Base-by-base conservation (phyloP, 352 stramenopile species). In the Phytophthora litchii region DNA sequence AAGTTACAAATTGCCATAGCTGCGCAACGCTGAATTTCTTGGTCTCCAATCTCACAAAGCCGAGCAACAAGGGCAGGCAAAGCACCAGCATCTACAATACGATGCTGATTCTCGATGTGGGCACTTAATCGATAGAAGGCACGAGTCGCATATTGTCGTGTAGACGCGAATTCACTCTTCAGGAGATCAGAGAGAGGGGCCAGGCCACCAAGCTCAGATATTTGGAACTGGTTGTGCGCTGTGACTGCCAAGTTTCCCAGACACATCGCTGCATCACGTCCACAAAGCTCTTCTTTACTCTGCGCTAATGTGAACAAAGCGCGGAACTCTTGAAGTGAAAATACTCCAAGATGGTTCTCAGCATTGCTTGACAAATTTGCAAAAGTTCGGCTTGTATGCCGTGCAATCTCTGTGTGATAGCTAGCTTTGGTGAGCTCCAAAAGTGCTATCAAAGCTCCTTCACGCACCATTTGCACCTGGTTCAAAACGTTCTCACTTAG, bases 201-300 rank as follows among this genome's bases (percentile, higher is more conserved):
- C 12, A 99, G 80, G 0, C 86, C 94, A 14, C 92, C 93, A n/a
- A 92, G 66, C 45, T 92, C 74, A 11, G 85, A 80, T 59, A 99
- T 96, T 49, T 90, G 74, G 6, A 83, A 59, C 64, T 98, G 95
- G 60, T 95, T 98, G 55, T 97, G 87, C 19, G 79, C 42, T 5
- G 86, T 95, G 21, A 97, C 86, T 1, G 96, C 90, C 56, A 99
- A 57, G 64, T 99, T 99, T 25, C 91, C 92, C 14, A 99, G 78
- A 31, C 93, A 89, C 65, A 98, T 92, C 0, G 93, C 86, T 10
- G 89, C 90, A 64, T 98, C 91, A n/a, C 89, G 81, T 0, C 88
- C 86, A 58, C 91, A 98, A 11, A 83, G 63, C 40, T 98, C 91
- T 34, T 97, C 89, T 0, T 58, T 55, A 9, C 70, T 93, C 1